Base-by-base conservation (phyloP, 2,329 filamentous ascomycete species). In the Camptophora hylomeconis region DNA sequence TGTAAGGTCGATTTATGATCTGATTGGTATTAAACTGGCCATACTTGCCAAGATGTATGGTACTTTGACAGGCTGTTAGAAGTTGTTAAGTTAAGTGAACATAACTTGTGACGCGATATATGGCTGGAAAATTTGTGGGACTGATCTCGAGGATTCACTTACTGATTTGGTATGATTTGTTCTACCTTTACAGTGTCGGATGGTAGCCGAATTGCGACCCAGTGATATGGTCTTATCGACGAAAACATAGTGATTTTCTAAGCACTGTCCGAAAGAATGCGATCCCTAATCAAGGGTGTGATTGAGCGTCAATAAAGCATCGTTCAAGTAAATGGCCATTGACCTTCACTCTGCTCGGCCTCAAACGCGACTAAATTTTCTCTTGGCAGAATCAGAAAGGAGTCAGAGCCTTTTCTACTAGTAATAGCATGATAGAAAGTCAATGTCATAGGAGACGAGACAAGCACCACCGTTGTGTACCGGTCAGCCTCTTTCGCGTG, bases 41-140 rank as follows among this genome's bases (percentile, higher is more conserved):
- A 52, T 89, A 92, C 69, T 94, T 95, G 32, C 84, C 84, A 18
- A 95, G 65, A 2, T 81, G 83, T 40, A 95, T 79, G 24, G 73
- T 81, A 21, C 86, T 94, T 42, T 45, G 20, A n/a, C n/a, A n/a
- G n/a, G n/a, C n/a, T n/a, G n/a, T n/a, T n/a, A n/a, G n/a, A 28
- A 27, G 18, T 12, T 7, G 11, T 5, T 6, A 17, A 7, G 9
- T 15, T 9, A 3, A 4, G 17, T 31, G 12, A 31, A 23, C 22
- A 12, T 18, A 20, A 21, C 17, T 34, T 23, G 21, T 17, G 24
- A 21, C 22, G 24, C 21, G 21, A 30, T 18, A 18, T 28, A 30
- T 21, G 22, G 12, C 15, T 22, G 32, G 3, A 12, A 22, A 36
- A 31, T 25, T 31, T 40, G 40, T 34, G 30, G 25, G 24, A 35